Conservation (phyloP, 2,329 filamentous ascomycete genomes). For the Aspergillus sp. region DNA sequence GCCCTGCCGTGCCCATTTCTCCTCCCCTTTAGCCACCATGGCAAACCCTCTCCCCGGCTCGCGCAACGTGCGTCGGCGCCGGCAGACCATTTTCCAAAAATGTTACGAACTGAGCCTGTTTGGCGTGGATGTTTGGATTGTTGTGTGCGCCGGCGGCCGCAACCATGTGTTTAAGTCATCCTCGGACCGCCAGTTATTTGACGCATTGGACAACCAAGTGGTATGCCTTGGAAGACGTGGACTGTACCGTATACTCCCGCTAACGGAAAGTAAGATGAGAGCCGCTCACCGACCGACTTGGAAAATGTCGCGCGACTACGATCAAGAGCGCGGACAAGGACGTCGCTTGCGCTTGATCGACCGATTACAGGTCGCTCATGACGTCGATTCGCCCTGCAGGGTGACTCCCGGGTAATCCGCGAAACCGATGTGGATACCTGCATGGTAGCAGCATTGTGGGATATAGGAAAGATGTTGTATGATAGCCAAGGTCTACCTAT, state of each 20-base stretch:
- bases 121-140: slow-evolving; percentile 2
- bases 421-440: neutral
- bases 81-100: slow-evolving; percentile 4
- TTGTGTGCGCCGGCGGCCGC: neutral
- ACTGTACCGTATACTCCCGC: too few species aligned
- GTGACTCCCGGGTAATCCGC: neutral
- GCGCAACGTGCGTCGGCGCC: slow-evolving; percentile 2
- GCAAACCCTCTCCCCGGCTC: neutral
- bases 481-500: too few species aligned
- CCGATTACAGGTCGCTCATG: neutral
- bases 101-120: slow-evolving; percentile 2
- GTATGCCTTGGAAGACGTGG: neutral
- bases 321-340: neutral
- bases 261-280: slow-evolving; percentile 1
- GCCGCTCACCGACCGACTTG: slow-evolving; percentile 1
- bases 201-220: neutral
- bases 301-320: slow-evolving; percentile 1
- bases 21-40: neutral
- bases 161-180: neutral
- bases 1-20: neutral
- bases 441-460: neutral
- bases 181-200: neutral
- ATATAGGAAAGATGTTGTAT: neutral
- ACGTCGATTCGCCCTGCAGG: neutral
- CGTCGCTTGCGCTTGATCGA: slow-evolving; percentile 1